Conservation (phyloP, 2,329 filamentous ascomycete species). For the Fusarium guadeloupense region DNA sequence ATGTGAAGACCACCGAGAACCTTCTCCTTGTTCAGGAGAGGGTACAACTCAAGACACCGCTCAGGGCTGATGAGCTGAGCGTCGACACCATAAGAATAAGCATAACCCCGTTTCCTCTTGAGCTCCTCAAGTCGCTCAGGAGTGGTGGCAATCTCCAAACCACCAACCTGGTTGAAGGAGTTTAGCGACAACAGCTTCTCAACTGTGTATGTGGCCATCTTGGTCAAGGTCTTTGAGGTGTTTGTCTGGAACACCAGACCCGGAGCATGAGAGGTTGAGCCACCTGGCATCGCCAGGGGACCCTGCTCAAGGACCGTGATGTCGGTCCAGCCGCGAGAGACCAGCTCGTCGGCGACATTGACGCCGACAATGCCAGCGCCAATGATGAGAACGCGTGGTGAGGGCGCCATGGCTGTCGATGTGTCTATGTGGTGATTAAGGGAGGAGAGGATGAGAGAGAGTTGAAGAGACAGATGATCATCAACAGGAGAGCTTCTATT, state of each 20-base stretch:
- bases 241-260: constrained; percentile 73
- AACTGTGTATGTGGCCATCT: constrained; percentile 69
- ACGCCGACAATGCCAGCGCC: constrained; percentile 72
- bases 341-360: constrained; percentile 71
- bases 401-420: constrained; percentile 23
- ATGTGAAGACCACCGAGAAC: constrained; percentile 69
- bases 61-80: constrained; percentile 60
- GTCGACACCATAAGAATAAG: constrained; percentile 68
- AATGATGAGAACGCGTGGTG: constrained; percentile 64
- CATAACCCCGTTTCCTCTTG: constrained; percentile 70
- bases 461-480: constrained; percentile 10
- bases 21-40: constrained; percentile 60
- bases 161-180: constrained; percentile 71
- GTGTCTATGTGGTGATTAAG: background rate
- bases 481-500: constrained; percentile 26
- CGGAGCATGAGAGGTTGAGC: constrained; percentile 72
- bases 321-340: constrained; percentile 68
- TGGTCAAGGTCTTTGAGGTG: constrained; percentile 64
- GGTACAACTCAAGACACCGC: constrained; percentile 63
- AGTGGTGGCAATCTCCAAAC: constrained; percentile 70
- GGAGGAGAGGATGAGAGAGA: background rate
- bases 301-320: constrained; percentile 73
- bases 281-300: constrained; percentile 68
- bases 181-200: constrained; percentile 66
- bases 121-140: constrained; percentile 66